Evolutionary conservation across 768 basidiomycete species (phyloP), one percentile per base, ranked within the genome.

Genomic region (Cyathus striatus): DNA sequence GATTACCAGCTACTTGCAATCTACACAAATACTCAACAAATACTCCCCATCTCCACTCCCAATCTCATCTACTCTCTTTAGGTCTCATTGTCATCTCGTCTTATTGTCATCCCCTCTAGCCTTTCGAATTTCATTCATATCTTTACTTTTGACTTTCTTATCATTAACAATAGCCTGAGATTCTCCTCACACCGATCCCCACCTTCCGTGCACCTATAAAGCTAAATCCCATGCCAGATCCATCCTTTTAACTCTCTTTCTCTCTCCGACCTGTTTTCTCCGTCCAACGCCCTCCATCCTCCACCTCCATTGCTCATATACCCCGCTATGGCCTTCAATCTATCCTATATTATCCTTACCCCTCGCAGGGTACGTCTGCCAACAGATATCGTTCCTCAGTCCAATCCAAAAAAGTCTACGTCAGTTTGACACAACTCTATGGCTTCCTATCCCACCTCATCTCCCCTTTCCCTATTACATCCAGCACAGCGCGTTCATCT

Each of bases 301-400:
- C 35, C 18, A 37, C 21, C 13, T 14, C 35, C 35, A 37, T 14
- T n/a, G n/a, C n/a, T n/a, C n/a, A n/a, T n/a, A n/a, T n/a, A n/a
- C n/a, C n/a, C n/a, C n/a, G n/a, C n/a, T 20, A 37, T 68, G 23
- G 66, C 66, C n/a, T 65, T 77, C 65, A 72, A 68, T 46, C 47
- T 78, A 14, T 76, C 77, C 30, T 66, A 78, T 55, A 64, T 80
- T 49, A 61, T 78, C 57, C 66, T 76, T 53, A 73, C 76, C 18
- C 77, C 78, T 33, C 65, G 63, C 48, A 68, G 66, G 43, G 69
- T 80, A 42, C 74, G 70, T 49, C 62, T 80, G 40, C 78, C 77
- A 10, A 69, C 70, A 23, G 70, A 73, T 52, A 37, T 43, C 30
- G 6, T 34, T 3, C 21, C 41, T 18, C 40, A 35, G 26, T 7